Evolutionary conservation across 2,329 filamentous ascomycete species (phyloP).

Genomic region (Zasmidium angulare): DNA sequence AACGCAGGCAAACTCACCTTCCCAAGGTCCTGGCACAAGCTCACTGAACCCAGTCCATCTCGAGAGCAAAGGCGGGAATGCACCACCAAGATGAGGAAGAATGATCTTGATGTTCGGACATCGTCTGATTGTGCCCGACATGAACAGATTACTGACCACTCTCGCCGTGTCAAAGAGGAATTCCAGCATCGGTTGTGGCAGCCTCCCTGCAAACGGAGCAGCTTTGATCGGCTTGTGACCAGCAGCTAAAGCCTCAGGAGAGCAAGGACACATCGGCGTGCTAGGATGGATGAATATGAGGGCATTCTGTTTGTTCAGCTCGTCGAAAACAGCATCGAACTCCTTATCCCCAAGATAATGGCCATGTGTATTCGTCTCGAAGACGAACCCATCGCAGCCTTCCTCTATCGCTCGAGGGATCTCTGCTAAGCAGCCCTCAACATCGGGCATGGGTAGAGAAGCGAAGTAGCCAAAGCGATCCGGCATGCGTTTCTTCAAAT

Average conservation of each 20-base stretch:
- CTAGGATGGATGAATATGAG: slow-evolving; percentile 58
- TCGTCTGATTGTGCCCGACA: slow-evolving; percentile 46
- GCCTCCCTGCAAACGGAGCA: slow-evolving; percentile 38
- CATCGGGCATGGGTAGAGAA: slow-evolving; percentile 53
- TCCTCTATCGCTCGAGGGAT: slow-evolving; percentile 45
- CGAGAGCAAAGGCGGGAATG: slow-evolving; percentile 46
- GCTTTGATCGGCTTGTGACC: slow-evolving; percentile 31
- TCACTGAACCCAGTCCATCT: slow-evolving; percentile 44
- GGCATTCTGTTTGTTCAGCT: slow-evolving; percentile 48
- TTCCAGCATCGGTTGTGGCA: slow-evolving; percentile 49
- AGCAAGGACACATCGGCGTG: slow-evolving; percentile 43
- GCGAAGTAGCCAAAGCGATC: slow-evolving; percentile 55
- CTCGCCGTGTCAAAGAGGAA: slow-evolving; percentile 57
- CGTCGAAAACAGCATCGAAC: slow-evolving; percentile 50
- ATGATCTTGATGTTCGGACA: slow-evolving; percentile 51
- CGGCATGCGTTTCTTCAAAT: slow-evolving; percentile 38
- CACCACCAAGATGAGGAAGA: slow-evolving; percentile 51
- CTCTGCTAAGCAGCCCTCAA: slow-evolving; percentile 49
- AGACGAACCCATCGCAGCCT: slow-evolving; percentile 51
- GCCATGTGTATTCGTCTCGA: slow-evolving; percentile 56
- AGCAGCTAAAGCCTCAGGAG: slow-evolving; percentile 15
- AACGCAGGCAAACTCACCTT: no score
- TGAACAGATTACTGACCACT: slow-evolving; percentile 50
- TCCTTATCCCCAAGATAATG: slow-evolving; percentile 51
- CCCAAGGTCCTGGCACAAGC: slow-evolving; percentile 39